These are phyloP conservation scores for Ganoderma leucocontextum DNA, from an alignment of 1,284 basidiomycete genomes.

Conservation along the genomic window DNA sequence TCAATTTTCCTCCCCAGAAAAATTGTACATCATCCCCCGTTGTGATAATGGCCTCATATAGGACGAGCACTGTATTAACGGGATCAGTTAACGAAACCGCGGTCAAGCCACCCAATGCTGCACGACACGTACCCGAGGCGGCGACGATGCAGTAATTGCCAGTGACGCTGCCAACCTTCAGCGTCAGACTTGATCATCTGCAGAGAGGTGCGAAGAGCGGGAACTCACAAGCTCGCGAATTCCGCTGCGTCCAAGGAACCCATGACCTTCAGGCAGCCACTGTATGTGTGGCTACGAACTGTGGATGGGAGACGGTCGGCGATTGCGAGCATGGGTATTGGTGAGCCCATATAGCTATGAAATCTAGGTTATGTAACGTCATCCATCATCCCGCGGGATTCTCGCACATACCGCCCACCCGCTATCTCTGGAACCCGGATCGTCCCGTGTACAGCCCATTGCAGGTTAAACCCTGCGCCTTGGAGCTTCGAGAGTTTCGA, in stretches of 20 bases:
- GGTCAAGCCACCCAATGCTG: background rate
- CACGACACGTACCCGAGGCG: background rate
- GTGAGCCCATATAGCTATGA: background rate
- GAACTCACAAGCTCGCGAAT: background rate
- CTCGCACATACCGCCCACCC: background rate
- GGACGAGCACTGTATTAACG: background rate
- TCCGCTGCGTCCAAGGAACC: background rate
- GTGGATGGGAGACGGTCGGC: background rate
- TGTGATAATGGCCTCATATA: conserved; percentile 6
- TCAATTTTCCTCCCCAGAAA: conserved; percentile 4
- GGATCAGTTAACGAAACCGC: background rate
- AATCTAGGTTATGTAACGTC: background rate
- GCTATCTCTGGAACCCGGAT: background rate
- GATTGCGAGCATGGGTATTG: background rate
- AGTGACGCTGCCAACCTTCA: background rate
- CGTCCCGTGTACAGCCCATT: background rate
- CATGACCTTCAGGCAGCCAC: background rate
- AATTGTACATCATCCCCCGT: background rate
- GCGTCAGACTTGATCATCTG: background rate
- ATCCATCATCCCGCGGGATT: background rate
- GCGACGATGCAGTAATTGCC: background rate
- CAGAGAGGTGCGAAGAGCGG: background rate
- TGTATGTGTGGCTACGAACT: background rate
- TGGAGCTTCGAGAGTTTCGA: background rate
- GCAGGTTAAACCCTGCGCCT: background rate